Base-by-base conservation (phyloP, 1,139 yeast genomes). In the Saccharomycopsis hybrid region DNA sequence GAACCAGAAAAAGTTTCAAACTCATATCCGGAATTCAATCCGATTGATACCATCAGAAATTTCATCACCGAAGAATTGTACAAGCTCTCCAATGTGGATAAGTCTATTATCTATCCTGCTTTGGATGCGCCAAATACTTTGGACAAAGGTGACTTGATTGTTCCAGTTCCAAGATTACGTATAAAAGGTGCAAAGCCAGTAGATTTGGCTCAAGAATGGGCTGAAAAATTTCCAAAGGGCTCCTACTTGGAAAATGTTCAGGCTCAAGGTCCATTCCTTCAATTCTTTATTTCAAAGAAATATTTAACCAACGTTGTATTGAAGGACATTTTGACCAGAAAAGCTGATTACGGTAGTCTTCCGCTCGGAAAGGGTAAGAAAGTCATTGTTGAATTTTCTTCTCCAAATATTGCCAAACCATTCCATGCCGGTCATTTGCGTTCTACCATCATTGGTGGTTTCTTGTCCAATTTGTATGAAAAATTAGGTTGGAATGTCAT, bases 371-470 rank as follows among this genome's bases (percentile, higher is more conserved):
- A 71, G 42, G 83, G 82, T 58, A 84, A 92, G 69, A 85, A 75
- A 60, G 74, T 84, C 28, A 63, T 89, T 48, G 77, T 94, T 59
- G 99, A 92, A 68, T 92, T 94, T 63, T 88, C 97, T 3, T 90
- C 97, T 44, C 99, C 99, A 58, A 92, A 92, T 67, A 90, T 92
- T 63, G 99, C 99, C 58, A 92, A 92, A 70, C 98, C 98, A 11
- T 92, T 92, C 85, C 99, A 92, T 65, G 99, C 99, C 54, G 99
- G 99, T 53, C 99, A 92, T 69, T 80, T 92, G 69, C 83, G 99
- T 72, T 87, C 96, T 41, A 92, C 99, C 39, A 92, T 92, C 64
- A 92, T 92, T 65, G 99, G 99, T 61, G 97, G 98, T n/a, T 92
- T 89, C 71, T 68, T 94, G 53, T 71, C 96, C 45, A 92, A 90